A percentile compares a stretch with the other conserved stretches of the same genome.
Conservation (phyloP, 2,329 filamentous ascomycete genomes). For the Fusarium udum region DNA sequence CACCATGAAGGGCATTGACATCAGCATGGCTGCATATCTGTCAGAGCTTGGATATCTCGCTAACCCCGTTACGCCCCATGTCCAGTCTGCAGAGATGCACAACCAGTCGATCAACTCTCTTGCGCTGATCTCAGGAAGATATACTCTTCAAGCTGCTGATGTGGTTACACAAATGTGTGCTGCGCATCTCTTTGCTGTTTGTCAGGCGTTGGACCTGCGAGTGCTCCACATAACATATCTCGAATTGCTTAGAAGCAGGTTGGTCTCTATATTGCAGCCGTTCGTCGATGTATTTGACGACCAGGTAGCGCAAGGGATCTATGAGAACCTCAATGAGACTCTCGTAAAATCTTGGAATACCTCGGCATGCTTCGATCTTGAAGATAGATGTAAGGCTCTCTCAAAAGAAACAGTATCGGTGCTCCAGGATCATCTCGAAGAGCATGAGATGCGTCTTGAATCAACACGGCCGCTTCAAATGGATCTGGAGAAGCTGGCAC, state of each 20-base stretch:
- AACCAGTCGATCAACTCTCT: not conserved
- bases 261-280: not conserved
- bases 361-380: not conserved
- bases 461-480: accelerated
- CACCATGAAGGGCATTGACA: not conserved
- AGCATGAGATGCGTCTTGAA: accelerated
- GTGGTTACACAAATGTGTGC: not conserved
- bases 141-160: not conserved
- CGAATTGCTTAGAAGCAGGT: not conserved
- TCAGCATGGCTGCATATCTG: not conserved
- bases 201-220: not conserved
- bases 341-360: not conserved
- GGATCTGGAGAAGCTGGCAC: not conserved
- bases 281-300: accelerated
- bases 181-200: not conserved
- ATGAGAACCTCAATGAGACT: not conserved
- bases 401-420: accelerated
- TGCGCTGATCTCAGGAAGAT: not conserved
- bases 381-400: not conserved
- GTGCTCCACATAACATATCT: not conserved
- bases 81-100: not conserved
- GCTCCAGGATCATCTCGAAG: accelerated
- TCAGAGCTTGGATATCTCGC: not conserved
- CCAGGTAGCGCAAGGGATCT: accelerated
- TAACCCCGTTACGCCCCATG: not conserved